A percentile compares a stretch with the other conserved stretches of the same genome.
Conservation (phyloP, 352 stramenopile species). For the Globisporangium nunn region DNA sequence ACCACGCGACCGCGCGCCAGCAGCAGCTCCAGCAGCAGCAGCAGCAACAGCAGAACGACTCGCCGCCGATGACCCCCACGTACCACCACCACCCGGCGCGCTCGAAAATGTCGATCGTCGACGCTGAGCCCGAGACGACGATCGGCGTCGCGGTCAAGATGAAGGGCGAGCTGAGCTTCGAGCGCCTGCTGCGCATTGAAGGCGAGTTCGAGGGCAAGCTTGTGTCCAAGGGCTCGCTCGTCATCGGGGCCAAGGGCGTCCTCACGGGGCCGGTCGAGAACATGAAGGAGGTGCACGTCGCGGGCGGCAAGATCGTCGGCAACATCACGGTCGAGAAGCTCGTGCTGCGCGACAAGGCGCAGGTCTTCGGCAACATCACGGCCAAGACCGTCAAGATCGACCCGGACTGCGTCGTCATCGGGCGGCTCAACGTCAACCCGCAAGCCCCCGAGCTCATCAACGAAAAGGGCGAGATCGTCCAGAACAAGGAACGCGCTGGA, state of each 20-base stretch:
- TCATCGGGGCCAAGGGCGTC: constrained; percentile 76
- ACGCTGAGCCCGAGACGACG: constrained; percentile 73
- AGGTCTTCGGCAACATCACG: constrained; percentile 87
- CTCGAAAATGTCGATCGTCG: constrained; percentile 61
- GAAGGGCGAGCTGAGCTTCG: constrained; percentile 88
- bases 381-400: constrained; percentile 88
- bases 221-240: constrained; percentile 83
- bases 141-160: constrained; percentile 81
- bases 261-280: constrained; percentile 78
- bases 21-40: constrained; percentile 12
- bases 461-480: constrained; percentile 73
- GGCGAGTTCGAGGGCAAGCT: constrained; percentile 87
- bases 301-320: constrained; percentile 80
- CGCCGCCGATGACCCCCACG: constrained; percentile 53
- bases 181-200: constrained; percentile 84
- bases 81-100: constrained; percentile 29
- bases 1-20: constrained; percentile 16
- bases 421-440: constrained; percentile 82
- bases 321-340: constrained; percentile 85
- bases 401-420: constrained; percentile 80
- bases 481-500: constrained; percentile 16
- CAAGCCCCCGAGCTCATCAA: constrained; percentile 81
- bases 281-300: constrained; percentile 86
- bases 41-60: constrained; percentile 44
- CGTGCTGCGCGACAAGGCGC: constrained; percentile 76